Evolutionary conservation across 768 basidiomycete genomes (phyloP), one percentile per base, ranked within the genome.

Genomic region (Trametes maxima): DNA sequence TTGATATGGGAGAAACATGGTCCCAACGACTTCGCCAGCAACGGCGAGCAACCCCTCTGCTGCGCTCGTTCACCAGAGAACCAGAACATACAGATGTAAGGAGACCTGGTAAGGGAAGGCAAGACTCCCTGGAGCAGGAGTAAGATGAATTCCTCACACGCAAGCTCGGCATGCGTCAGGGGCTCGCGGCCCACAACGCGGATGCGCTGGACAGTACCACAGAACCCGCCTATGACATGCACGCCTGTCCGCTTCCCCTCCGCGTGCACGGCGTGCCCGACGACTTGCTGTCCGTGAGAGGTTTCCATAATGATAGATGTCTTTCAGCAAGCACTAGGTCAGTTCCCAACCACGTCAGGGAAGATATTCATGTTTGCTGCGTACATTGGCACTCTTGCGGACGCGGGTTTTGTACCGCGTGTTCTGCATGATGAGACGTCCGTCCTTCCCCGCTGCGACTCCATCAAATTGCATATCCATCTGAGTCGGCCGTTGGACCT

Each of bases 171-270:
- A 48, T 70, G 72, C 0, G 79, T 78, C 8, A 67, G 65, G 36
- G 78, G 75, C 56, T 78, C 78, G 13, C 75, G 71, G 1, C 82
- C 82, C 13, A 79, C 59, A 16, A 81, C 75, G 14, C 72, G 74
- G n/a, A 82, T 71, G 40, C 65, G 67, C 39, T 65, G 55, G 10
- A 79, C 50, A 4, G 60, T 64, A 3, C 71, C 73, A 0, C 68
- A 66, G 40, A 68, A 65, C 24, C 61, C 63, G 7, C 63, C 46
- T 8, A 50, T 52, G 21, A 78, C 62, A 25, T 65, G 60, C 35
- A 81, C 71, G 3, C 68, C 73, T 2, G 80, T 81, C 22, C 56
- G 66, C 58, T 74, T 76, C 10, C 80, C 81, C 37, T 72, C 59
- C 2, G 67, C 65, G 2, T 68, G 60, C 6, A 65, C 56, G n/a